These are phyloP conservation scores for Arthonia radiata DNA, from an alignment of 495 filamentous ascomycete species.

Conservation along the genomic window DNA sequence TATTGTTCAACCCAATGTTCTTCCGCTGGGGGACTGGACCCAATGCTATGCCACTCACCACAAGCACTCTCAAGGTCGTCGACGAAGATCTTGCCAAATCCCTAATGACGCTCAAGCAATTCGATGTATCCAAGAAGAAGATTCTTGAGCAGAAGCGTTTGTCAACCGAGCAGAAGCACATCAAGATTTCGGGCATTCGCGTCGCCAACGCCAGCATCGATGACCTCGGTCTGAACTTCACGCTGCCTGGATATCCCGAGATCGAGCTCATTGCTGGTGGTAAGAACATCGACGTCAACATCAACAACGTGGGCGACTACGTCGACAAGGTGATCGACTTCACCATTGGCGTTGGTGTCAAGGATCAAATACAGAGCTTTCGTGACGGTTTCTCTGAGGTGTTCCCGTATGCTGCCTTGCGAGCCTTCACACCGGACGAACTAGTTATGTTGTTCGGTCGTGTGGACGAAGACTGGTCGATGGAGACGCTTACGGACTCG, in stretches of 20 bases:
- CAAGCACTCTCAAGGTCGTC: slow-evolving; percentile 79
- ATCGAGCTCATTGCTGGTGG: slow-evolving; percentile 68
- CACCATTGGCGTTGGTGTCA: slow-evolving; percentile 71
- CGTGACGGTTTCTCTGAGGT: slow-evolving; percentile 80
- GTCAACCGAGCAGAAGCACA: slow-evolving; percentile 39
- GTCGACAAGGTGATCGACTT: slow-evolving; percentile 76
- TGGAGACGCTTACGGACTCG: slow-evolving; percentile 92
- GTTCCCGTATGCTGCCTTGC: slow-evolving; percentile 79
- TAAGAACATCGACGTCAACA: slow-evolving; percentile 46
- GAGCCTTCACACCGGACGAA: slow-evolving; percentile 88
- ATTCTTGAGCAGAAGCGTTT: slow-evolving; percentile 45
- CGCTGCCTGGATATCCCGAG: slow-evolving; percentile 69
- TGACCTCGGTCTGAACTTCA: slow-evolving; percentile 80
- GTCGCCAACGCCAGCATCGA: slow-evolving; percentile 57
- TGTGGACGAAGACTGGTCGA: slow-evolving; percentile 88
- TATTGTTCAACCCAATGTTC: slow-evolving; percentile 93
- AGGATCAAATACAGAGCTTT: slow-evolving; percentile 78
- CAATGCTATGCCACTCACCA: slow-evolving; percentile 51
- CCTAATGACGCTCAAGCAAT: slow-evolving; percentile 69
- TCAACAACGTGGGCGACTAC: slow-evolving; percentile 73
- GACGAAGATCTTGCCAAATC: slow-evolving; percentile 70
- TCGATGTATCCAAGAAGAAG: slow-evolving; percentile 53
- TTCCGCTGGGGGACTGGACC: slow-evolving; percentile 74
- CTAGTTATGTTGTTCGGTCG: slow-evolving; percentile 91
- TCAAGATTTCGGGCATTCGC: slow-evolving; percentile 37